A percentile compares a stretch with the other conserved stretches of the same genome.
Evolutionary conservation across 2,329 filamentous ascomycete genomes (phyloP).

Genomic region (Shiraia sp.): DNA sequence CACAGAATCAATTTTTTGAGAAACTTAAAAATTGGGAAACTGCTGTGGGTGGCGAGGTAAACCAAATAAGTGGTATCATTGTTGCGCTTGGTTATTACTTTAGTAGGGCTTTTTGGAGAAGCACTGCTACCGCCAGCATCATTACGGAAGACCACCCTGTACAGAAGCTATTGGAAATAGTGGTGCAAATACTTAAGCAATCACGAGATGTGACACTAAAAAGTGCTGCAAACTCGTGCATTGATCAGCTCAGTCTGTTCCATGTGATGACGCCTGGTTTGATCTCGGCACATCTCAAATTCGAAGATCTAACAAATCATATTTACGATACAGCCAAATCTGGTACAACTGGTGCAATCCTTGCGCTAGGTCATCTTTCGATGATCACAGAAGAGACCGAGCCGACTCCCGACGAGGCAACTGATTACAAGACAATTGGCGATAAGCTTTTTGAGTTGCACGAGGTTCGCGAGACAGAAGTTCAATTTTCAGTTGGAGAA

Average conservation of each 20-base stretch:
- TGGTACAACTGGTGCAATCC: conserved; percentile 79
- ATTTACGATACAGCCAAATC: conserved; percentile 73
- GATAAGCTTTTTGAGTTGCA: conserved; percentile 74
- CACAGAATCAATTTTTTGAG: conserved; percentile 53
- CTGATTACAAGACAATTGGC: conserved; percentile 60
- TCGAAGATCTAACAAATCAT: conserved; percentile 61
- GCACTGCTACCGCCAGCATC: conserved; percentile 12
- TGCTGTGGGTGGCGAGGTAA: conserved; percentile 63
- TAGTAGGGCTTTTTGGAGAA: conserved; percentile 61
- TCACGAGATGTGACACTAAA: conserved; percentile 61
- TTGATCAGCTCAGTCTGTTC: conserved; percentile 66
- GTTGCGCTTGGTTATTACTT: conserved; percentile 61
- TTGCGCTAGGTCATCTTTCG: conserved; percentile 77
- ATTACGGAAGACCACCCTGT: conserved; percentile 41
- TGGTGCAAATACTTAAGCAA: conserved; percentile 58
- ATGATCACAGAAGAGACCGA: conserved; percentile 58
- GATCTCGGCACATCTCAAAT: conserved; percentile 39
- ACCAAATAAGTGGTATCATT: conserved; percentile 64
- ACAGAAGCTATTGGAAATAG: conserved; percentile 47
- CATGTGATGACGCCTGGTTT: conserved; percentile 54
- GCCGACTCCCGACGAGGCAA: conserved; percentile 35
- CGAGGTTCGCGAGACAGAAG: conserved; percentile 81
- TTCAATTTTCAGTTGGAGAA: conserved; percentile 89
- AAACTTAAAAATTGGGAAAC: conserved; percentile 58
- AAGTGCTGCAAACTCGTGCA: conserved; percentile 59